Conservation (phyloP, 768 basidiomycete genomes). For the Agrocybe pediades region DNA sequence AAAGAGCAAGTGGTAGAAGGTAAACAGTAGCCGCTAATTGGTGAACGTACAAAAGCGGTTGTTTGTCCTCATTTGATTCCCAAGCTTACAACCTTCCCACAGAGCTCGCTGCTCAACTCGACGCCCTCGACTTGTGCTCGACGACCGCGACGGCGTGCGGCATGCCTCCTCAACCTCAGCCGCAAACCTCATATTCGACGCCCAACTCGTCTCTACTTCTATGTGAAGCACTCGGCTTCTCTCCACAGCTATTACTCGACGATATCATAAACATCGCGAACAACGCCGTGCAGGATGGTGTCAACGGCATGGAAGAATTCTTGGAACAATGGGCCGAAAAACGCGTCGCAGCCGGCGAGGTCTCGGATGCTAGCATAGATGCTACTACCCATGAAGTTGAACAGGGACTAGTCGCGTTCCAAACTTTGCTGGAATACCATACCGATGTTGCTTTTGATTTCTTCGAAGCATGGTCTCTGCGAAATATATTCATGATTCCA, state of each 20-base stretch:
- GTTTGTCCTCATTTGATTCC: no score
- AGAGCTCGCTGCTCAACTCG: no score
- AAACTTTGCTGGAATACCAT: constrained; percentile 86
- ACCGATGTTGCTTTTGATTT: constrained; percentile 91
- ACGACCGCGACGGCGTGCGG: background rate
- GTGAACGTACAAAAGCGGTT: no score
- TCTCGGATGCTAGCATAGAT: constrained; percentile 38
- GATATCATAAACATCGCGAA: constrained; percentile 85
- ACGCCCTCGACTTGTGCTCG: no score
- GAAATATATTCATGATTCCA: constrained; percentile 84
- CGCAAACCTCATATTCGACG: constrained; percentile 2
- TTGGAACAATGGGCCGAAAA: constrained; percentile 74
- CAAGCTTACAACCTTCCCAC: no score
- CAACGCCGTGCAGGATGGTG: constrained; percentile 74
- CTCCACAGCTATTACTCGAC: constrained; percentile 82
- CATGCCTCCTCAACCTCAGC: background rate
- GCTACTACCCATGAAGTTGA: constrained; percentile 72
- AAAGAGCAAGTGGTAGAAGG: no score
- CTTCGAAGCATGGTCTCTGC: constrained; percentile 86
- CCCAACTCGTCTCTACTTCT: constrained; percentile 50
- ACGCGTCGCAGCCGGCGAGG: constrained; percentile 40
- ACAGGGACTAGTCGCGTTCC: constrained; percentile 82
- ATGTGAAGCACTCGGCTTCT: constrained; percentile 79
- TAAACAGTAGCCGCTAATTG: no score
- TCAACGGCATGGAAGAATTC: constrained; percentile 80